These are phyloP conservation scores for Fusarium sp. DNA, from an alignment of 2,329 filamentous ascomycete genomes.

Conservation along the genomic window DNA sequence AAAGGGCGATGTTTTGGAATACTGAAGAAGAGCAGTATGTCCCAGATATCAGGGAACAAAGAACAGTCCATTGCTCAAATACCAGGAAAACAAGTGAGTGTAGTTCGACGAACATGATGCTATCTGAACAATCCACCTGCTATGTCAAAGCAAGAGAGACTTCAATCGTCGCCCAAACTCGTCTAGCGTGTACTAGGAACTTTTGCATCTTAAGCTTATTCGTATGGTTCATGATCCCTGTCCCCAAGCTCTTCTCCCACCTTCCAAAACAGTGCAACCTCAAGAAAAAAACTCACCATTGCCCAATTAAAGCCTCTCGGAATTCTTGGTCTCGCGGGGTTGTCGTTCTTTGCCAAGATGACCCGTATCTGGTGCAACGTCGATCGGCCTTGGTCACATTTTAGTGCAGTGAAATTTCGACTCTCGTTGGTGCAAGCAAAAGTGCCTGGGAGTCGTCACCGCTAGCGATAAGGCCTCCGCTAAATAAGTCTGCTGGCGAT, in stretches of 20 bases:
- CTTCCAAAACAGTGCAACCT: constrained; percentile 21
- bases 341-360: background rate
- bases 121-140: too few species aligned
- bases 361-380: constrained; percentile 1
- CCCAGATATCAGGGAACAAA: fast-evolving
- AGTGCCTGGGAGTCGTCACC: background rate
- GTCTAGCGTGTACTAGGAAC: constrained; percentile 17
- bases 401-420: background rate
- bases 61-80: too few species aligned
- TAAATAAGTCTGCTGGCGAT: background rate
- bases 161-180: background rate
- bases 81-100: background rate
- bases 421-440: background rate
- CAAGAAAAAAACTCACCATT: background rate
- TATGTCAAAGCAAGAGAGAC: background rate
- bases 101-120: background rate
- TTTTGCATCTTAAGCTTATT: constrained; percentile 37
- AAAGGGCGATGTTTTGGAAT: background rate
- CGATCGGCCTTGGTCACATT: background rate
- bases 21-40: background rate
- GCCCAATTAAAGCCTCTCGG: background rate
- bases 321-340: background rate
- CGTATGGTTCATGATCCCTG: constrained; percentile 25
- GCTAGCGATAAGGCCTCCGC: background rate
- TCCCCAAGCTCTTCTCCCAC: background rate